phyloP scores from a whole-genome alignment of 2,329 filamentous ascomycete genomes.

The Leptographium flavum region DNA sequence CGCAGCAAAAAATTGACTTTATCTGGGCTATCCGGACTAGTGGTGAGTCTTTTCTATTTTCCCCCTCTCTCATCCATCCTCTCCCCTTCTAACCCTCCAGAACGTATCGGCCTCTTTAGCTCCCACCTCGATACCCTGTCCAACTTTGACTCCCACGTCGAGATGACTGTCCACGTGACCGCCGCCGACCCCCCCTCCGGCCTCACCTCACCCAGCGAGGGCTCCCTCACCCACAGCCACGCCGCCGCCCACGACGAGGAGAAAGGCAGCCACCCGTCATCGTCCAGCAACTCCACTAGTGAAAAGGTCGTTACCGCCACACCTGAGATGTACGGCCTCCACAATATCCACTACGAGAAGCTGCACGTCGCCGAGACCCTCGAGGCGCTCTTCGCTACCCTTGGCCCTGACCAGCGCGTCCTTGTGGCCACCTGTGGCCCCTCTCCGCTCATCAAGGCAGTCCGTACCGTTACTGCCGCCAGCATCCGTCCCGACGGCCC shows the following conservation, averaged over 20 bases:
- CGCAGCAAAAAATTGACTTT: constrained; percentile 6
- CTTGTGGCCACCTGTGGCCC: constrained; percentile 34
- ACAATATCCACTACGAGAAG: constrained; percentile 2
- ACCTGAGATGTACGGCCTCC: not conserved
- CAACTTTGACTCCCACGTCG: not conserved
- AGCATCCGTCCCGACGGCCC: constrained; percentile 28
- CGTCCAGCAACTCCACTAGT: not conserved
- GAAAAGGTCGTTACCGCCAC: not conserved
- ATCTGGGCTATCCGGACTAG: constrained; percentile 7
- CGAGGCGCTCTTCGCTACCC: not conserved
- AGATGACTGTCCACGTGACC: constrained; percentile 1
- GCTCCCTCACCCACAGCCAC: not conserved
- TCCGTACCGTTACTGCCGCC: constrained; percentile 26
- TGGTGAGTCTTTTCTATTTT: not conserved
- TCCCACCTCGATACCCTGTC: not conserved
- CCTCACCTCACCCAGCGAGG: not conserved
- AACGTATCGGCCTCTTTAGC: not conserved
- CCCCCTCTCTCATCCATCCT: not conserved
- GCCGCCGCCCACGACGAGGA: not conserved
- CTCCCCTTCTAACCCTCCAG: not conserved
- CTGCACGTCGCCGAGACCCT: not conserved
- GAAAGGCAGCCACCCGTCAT: not conserved
- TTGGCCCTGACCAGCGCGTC: constrained; percentile 20
- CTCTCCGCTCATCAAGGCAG: constrained; percentile 25
- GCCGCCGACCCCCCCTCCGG: not conserved